Evolutionary conservation across 371 early-diverging fungal species (phyloP), one percentile per base, ranked within the genome.

Genomic region (Mucor velutinosus): DNA sequence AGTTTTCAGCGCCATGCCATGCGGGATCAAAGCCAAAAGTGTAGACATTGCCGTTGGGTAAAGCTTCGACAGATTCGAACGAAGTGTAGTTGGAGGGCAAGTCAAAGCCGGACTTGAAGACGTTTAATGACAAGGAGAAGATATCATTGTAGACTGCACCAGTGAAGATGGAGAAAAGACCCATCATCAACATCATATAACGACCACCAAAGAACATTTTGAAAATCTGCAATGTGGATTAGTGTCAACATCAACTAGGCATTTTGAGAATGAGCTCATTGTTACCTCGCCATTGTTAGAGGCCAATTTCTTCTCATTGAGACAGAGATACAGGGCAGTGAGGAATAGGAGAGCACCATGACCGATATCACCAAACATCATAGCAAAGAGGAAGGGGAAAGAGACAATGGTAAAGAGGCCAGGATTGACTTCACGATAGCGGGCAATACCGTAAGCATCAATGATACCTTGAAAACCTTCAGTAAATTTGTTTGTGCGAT

Each of bases 281-380:
- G 7, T 33, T 37, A 37, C 37, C 37, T 96, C 97, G 67, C 87
- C 94, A 59, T 81, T 82, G 69, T 90, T 87, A 35, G 86, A 83
- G 62, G 81, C 81, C 65, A 97, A 79, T 71, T 86, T 81, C 73
- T 89, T 86, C 84, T 99, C 99, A 72, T 92, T 89, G 21, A 88
- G n/a, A 51, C 92, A 88, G 64, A 99, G 77, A 70, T 91, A 94
- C 1, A 90, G 75, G 5, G 92, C 96, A 60, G 87, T 75, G 15
- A 93, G 69, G 4, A 96, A 75, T 82, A 98, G 84, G 45, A 99
- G 72, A 61, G 95, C 74, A 17, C 99, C 99, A 74, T 99, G 99
- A 29, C 99, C 99, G 49, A 99, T 87, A 84, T 99, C 99, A 64
- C 99, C 99, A 90, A 99, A 99, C 99, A 99, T 99, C 62, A 98